Base-by-base conservation (phyloP, 1,139 yeast genomes). In the Nakaseomyces glabratus region DNA sequence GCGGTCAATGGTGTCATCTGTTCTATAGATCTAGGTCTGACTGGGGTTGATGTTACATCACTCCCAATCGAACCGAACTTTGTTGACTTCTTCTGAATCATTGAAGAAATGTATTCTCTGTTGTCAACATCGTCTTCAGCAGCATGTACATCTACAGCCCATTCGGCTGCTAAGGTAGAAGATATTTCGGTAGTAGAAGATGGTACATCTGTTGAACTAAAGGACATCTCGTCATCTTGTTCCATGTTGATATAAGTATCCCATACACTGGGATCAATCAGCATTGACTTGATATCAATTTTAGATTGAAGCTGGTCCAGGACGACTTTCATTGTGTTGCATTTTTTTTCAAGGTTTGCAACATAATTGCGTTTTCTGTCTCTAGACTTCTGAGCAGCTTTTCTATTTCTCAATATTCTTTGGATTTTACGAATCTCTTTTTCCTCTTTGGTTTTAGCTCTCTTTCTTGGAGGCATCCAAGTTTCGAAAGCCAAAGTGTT, bases 331-430 rank as follows among this genome's bases (percentile, higher is more conserved):
- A 26, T 26, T 17, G 18, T 21, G 21, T 18, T 26, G 30, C 30
- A 26, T 49, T 58, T 47, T 38, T 49, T 37, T 63, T 90, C 97
- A 48, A 90, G 69, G 46, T 76, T 77, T 59, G 86, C 95, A 42
- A 90, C 81, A 57, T 88, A 95, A 56, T 78, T 76, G 55, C 97
- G 74, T 72, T 90, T 90, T 74, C 88, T 88, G 57, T 90, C 98
- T 46, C 98, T 74, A 20, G 95, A 82, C 33, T 95, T 95, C 58
- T 90, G 97, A 31, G 98, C 98, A 16, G 98, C 97, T 56, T 90
- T 81, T 52, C 98, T 75, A 60, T 90, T 90, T 56, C 98, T 73
- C 56, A 90, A 68, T 37, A 90, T 86, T 40, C 98, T 69, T 62
- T 90, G 97, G 35, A 88, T 76, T 36, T 95, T 73, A 44, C 98